phyloP scores from a whole-genome alignment of 2,329 filamentous ascomycete species.

The Fusarium sulawesiense region DNA sequence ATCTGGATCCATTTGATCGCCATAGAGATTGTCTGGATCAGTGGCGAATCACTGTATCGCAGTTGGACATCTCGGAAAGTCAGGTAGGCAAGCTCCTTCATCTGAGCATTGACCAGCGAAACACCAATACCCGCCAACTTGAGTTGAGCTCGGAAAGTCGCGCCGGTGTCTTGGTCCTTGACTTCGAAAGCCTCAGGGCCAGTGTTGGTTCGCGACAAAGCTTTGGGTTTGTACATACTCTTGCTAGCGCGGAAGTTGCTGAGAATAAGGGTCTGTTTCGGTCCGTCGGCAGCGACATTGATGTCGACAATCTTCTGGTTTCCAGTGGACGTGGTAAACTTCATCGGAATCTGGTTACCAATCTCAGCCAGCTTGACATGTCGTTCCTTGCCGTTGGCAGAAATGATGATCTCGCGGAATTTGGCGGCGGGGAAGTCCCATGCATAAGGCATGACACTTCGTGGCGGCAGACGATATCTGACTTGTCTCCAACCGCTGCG shows the following conservation, averaged over 20 bases:
- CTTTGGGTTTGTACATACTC: slow-evolving; percentile 82
- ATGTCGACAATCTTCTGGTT: slow-evolving; percentile 93
- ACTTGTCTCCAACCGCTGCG: slow-evolving; percentile 91
- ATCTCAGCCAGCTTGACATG: slow-evolving; percentile 97
- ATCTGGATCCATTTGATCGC: slow-evolving; percentile 99
- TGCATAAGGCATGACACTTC: slow-evolving; percentile 99
- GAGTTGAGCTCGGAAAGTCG: slow-evolving; percentile 89
- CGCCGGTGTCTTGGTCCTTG: slow-evolving; percentile 87
- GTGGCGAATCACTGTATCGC: slow-evolving; percentile 89
- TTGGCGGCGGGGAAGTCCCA: slow-evolving; percentile 99
- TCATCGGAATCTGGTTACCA: slow-evolving; percentile 94
- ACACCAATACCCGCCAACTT: slow-evolving; percentile 91
- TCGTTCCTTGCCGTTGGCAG: slow-evolving; percentile 67
- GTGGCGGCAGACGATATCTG: slow-evolving; percentile 87
- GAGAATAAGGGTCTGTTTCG: slow-evolving; percentile 92
- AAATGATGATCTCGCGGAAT: slow-evolving; percentile 88
- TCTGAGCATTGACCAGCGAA: slow-evolving; percentile 90
- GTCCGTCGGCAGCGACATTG: slow-evolving; percentile 94
- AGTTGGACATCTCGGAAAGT: slow-evolving; percentile 92
- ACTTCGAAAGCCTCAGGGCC: slow-evolving; percentile 81
- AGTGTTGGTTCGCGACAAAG: slow-evolving; percentile 59
- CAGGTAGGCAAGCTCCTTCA: slow-evolving; percentile 92
- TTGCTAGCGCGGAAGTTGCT: slow-evolving; percentile 94
- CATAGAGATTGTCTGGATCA: slow-evolving; percentile 91
- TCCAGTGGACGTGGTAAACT: slow-evolving; percentile 75